Base-by-base conservation (phyloP, 441 rosid species). In the Bocquillonia castaneifolia region DNA sequence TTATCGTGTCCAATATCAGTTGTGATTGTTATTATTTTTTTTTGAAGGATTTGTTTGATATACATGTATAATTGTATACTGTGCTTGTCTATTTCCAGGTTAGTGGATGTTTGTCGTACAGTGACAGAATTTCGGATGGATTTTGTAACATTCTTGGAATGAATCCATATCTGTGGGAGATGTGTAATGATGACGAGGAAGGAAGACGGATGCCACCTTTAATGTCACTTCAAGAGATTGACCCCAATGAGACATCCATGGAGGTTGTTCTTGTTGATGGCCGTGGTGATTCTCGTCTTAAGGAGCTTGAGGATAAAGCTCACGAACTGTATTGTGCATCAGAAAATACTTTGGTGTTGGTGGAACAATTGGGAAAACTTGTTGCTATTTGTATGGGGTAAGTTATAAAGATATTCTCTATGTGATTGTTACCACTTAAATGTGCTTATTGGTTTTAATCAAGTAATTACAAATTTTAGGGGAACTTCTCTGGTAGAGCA, bases 341-440 rank as follows among this genome's bases (percentile, higher is more conserved):
- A 15, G 91, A 87, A 63, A 87, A 81, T 79, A 78, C 83, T 62
- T 66, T 85, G 64, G 83, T 83, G 54, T 79, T 91, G 75, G 95
- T 91, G 56, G 89, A 91, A 91, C 77, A 88, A 72, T 89, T 93
- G 57, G 91, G 99, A 18, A 83, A 84, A 76, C 93, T 93, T 55
- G 99, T 93, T 71, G 91, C 97, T 23, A 80, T 89, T 44, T 85
- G 80, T 63, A 93, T 89, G 99, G 99, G 99, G 97, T 93, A 72
- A 57, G 72, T 78, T 58, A 40, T 50, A 0, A 28, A 10, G 5
- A 44, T 15, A 14, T 67, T 63, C 31, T 22, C 47, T 25, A 14
- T 28, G 55, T 28, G 25, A 1, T 9, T 3, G 47, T 36, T 62
- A 14, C 12, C 25, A 18, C 14, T 76, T 57, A 50, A 58, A 13